Evolutionary conservation across 768 basidiomycete genomes (phyloP).

Genomic region (Mycena pura): DNA sequence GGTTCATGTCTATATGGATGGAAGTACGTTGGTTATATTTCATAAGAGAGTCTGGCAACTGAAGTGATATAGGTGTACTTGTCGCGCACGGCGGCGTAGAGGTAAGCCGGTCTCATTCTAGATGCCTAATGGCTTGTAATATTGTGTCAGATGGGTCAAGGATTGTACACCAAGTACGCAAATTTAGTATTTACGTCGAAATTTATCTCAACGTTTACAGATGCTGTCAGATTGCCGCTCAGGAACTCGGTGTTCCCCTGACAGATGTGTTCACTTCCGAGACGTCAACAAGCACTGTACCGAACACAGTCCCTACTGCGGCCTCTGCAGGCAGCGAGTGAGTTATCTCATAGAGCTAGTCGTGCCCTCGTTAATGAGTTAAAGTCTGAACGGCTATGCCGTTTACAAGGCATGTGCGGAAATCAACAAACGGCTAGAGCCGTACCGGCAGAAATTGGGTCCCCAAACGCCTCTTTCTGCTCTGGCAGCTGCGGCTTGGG

Average conservation of each 20-base stretch:
- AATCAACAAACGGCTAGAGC: slow-evolving; percentile 26
- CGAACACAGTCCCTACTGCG: slow-evolving; percentile 25
- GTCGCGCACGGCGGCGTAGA: slow-evolving; percentile 28
- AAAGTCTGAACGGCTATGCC: slow-evolving; percentile 25
- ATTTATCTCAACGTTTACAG: neutral
- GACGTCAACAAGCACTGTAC: slow-evolving; percentile 20
- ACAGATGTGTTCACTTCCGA: slow-evolving; percentile 26
- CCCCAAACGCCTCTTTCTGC: slow-evolving; percentile 24
- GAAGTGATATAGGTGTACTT: slow-evolving; percentile 18
- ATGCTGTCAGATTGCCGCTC: slow-evolving; percentile 30
- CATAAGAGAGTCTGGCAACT: neutral
- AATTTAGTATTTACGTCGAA: neutral
- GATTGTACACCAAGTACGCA: slow-evolving; percentile 28
- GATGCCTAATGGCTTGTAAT: neutral
- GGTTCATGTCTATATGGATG: slow-evolving; percentile 28
- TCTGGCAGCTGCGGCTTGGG: slow-evolving; percentile 24
- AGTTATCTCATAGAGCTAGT: neutral
- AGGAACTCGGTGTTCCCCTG: slow-evolving; percentile 25
- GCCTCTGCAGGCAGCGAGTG: slow-evolving; percentile 27
- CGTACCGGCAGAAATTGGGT: slow-evolving; percentile 23
- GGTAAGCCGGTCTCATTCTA: neutral
- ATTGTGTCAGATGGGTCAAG: slow-evolving; percentile 21
- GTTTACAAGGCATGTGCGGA: slow-evolving; percentile 28
- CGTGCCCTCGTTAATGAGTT: neutral
- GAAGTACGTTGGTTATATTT: slow-evolving; percentile 11